A percentile compares a stretch with the other conserved stretches of the same genome.
These are phyloP conservation scores for Apiotrichum montevideense DNA, from an alignment of 1,284 basidiomycete genomes.

Conservation along the genomic window DNA sequence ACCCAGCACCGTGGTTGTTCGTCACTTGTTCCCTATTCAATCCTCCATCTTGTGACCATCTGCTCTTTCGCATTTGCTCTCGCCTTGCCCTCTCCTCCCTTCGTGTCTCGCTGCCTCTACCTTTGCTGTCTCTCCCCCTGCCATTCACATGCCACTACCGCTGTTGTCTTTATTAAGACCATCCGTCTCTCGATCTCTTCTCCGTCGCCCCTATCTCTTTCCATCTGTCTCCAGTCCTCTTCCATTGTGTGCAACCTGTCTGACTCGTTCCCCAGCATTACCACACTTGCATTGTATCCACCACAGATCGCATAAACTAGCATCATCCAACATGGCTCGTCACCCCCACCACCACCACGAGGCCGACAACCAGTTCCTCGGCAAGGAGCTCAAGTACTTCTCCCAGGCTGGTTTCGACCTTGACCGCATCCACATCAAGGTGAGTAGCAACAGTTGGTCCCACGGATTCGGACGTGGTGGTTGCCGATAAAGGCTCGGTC, in stretches of 20 bases:
- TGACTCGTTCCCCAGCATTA: constrained; percentile 4
- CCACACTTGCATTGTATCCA: constrained; percentile 3
- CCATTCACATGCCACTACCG: not conserved
- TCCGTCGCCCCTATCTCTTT: not conserved
- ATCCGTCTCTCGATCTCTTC: not conserved
- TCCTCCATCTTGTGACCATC: not conserved
- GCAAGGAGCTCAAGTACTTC: constrained; percentile 92
- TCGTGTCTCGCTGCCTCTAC: not conserved
- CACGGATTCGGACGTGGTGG: too few relatives aligned
- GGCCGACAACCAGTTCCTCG: constrained; percentile 55
- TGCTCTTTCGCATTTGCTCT: not conserved
- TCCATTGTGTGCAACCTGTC: not conserved
- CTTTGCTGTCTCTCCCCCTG: not conserved
- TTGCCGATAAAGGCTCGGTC: too few relatives aligned
- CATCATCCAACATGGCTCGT: constrained; percentile 27
- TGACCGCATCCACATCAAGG: constrained; percentile 48
- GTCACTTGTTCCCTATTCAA: too few relatives aligned
- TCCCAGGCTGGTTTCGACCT: constrained; percentile 99
- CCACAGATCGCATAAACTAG: not conserved
- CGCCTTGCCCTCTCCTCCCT: not conserved
- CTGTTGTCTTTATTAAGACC: not conserved
- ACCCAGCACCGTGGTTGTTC: too few relatives aligned
- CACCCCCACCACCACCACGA: constrained; percentile 33
- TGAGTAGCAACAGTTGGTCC: constrained; percentile 21
- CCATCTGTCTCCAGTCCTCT: not conserved